A percentile compares a stretch with the other conserved stretches of the same genome.
phyloP scores from a whole-genome alignment of 2,329 filamentous ascomycete genomes.

The Cryphonectria naterciae region DNA sequence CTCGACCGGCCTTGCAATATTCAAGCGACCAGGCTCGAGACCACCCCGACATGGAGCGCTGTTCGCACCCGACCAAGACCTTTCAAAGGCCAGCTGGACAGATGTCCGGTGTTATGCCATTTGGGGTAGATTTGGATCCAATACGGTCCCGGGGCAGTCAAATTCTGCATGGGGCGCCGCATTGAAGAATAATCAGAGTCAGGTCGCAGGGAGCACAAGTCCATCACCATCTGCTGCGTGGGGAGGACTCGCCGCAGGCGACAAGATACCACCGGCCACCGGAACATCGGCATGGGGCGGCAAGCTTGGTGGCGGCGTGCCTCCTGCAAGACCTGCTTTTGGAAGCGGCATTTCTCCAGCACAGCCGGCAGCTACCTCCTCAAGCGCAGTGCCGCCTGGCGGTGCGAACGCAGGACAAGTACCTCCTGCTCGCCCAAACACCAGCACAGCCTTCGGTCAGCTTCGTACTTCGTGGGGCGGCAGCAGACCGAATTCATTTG shows the following conservation, averaged over 20 bases:
- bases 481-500: slow-evolving; percentile 1
- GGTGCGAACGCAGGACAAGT: background rate
- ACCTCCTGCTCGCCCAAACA: background rate
- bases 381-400: too few relatives aligned
- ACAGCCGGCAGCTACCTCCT: background rate
- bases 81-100: background rate
- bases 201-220: background rate
- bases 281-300: slow-evolving; percentile 22
- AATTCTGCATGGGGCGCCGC: slow-evolving; percentile 21
- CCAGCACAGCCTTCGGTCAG: background rate
- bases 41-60: background rate
- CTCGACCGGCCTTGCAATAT: background rate
- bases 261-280: slow-evolving; percentile 22
- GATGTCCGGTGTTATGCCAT: slow-evolving; percentile 15
- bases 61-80: background rate
- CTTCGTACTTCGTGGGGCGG: background rate
- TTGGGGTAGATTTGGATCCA: slow-evolving; percentile 27
- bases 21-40: background rate
- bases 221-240: slow-evolving; percentile 13
- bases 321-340: slow-evolving; percentile 10
- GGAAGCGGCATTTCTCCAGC: slow-evolving; percentile 2
- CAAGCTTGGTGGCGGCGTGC: background rate
- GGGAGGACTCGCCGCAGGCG: slow-evolving; percentile 8
- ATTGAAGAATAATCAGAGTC: slow-evolving; percentile 13
- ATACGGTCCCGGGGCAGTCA: slow-evolving; percentile 25